These are phyloP conservation scores for Ulmus americana DNA, from an alignment of 331 rosid species.

Conservation along the genomic window DNA sequence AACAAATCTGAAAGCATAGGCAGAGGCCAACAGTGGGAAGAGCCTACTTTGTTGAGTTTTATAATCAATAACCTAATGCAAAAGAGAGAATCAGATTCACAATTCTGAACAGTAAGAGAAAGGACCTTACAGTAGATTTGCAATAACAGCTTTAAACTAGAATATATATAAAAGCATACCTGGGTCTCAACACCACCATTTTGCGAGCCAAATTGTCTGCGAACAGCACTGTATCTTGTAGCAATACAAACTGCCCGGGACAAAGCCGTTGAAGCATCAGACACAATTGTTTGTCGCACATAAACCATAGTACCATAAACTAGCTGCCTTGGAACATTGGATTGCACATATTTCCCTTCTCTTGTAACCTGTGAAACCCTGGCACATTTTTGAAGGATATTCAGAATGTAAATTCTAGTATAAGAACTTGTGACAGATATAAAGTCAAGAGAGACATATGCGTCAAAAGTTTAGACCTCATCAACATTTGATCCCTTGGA, in stretches of 20 bases:
- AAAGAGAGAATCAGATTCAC: slow-evolving; percentile 19
- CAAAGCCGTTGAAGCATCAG: slow-evolving; percentile 83
- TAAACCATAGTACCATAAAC: slow-evolving; percentile 91
- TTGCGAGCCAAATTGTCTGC: slow-evolving; percentile 82
- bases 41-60: slow-evolving; percentile 96
- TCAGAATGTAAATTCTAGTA: slow-evolving; percentile 18
- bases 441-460: neutral
- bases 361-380: slow-evolving; percentile 89
- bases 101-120: neutral
- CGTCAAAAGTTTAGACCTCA: slow-evolving; percentile 50
- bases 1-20: slow-evolving; percentile 93
- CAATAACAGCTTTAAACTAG: slow-evolving; percentile 11
- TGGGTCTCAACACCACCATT: slow-evolving; percentile 74
- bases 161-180: slow-evolving; percentile 36
- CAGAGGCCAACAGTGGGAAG: slow-evolving; percentile 95
- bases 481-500: slow-evolving; percentile 90
- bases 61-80: slow-evolving; percentile 78
- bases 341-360: slow-evolving; percentile 78
- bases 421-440: neutral
- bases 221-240: slow-evolving; percentile 94
- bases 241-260: slow-evolving; percentile 96
- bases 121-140: neutral
- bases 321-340: slow-evolving; percentile 79
- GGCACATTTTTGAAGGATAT: slow-evolving; percentile 27
- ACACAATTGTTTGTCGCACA: slow-evolving; percentile 75